Evolutionary conservation across 176 grass and related monocot genomes (phyloP), one percentile per base, ranked within the genome.

Genomic region (Miscanthus lutarioriparius): DNA sequence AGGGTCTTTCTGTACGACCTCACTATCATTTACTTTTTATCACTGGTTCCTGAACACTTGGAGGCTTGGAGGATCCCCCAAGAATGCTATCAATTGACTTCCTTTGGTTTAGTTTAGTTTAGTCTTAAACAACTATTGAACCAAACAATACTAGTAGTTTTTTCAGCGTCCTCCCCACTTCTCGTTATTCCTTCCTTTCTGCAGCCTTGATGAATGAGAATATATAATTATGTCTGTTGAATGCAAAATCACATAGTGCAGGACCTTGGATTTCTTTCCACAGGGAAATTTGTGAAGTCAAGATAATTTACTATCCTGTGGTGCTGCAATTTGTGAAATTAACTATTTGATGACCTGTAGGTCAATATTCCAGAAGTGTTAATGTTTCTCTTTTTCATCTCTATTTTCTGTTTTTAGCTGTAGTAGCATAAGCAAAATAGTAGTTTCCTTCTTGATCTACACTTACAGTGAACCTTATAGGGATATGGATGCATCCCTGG

Each of bases 41-140:
- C 25, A 59, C 54, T 11, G 14, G 8, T 30, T 20, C 82, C 32
- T 37, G 19, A 19, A 37, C 20, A 39, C 41, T 77, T 78, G 74
- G 64, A 33, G 12, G 19, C 38, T 49, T 77, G 19, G 10, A 56
- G 37, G 49, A 22, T 13, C 15, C 49, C 53, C 38, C 27, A 64
- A 48, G 27, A 71, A 47, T 79, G 49, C 43, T 62, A 71, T 79
- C 27, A 37, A 19, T 85, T 45, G 75, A 36, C 65, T 5, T 71
- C 10, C 58, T 82, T 58, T 69, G 45, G n/a, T n/a, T n/a, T n/a
- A n/a, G 64, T 85, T 3, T n/a, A 43, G 65, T 59, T 1, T n/a
- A 58, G 49, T 59, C 62, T 33, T 70, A 70, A 53, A 40, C 53
- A 67, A 67, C 7, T 19, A 22, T 23, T 37, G 6, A 65, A 19